Percentiles rank a stretch among this genome's conserved stretches.
These are phyloP conservation scores for Blastobotrys aristatus DNA, from an alignment of 1,139 yeast genomes.

Conservation along the genomic window DNA sequence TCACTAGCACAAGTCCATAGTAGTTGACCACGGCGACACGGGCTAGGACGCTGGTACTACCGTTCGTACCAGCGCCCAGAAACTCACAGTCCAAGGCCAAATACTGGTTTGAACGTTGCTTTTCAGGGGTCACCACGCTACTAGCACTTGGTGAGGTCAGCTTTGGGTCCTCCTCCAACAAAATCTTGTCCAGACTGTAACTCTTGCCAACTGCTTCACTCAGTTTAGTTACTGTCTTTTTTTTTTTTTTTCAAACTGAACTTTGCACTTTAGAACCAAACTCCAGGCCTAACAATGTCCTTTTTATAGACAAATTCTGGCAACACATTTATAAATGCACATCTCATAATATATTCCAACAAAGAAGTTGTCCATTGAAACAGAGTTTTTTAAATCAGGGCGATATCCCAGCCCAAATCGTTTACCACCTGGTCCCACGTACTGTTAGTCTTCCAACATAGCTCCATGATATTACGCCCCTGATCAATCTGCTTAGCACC, in stretches of 20 bases:
- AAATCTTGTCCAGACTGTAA: too few species aligned
- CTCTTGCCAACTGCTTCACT: too few species aligned
- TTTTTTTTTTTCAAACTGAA: too few species aligned
- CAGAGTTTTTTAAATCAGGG: conserved; percentile 28
- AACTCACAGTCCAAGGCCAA: conserved; percentile 90
- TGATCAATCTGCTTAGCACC: conserved; percentile 46
- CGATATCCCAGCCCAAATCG: conserved; percentile 28
- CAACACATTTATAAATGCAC: too few species aligned
- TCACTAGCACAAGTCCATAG: conserved; percentile 66
- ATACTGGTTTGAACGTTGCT: conserved; percentile 68
- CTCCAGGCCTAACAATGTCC: too few species aligned
- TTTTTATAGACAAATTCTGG: too few species aligned
- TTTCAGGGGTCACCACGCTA: too few species aligned
- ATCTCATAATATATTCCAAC: too few species aligned
- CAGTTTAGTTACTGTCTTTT: too few species aligned
- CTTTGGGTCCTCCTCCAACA: not conserved
- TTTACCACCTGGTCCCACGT: conserved; percentile 32
- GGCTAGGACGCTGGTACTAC: conserved; percentile 65
- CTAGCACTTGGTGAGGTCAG: too few species aligned
- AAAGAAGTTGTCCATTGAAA: too few species aligned
- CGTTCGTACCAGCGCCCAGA: conserved; percentile 81
- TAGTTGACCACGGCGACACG: conserved; percentile 82
- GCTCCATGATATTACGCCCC: conserved; percentile 42
- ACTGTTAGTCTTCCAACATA: conserved; percentile 42
- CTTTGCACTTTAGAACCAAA: too few species aligned